phyloP scores from a whole-genome alignment of 495 filamentous ascomycete species.

The Penicillium goetzii region DNA sequence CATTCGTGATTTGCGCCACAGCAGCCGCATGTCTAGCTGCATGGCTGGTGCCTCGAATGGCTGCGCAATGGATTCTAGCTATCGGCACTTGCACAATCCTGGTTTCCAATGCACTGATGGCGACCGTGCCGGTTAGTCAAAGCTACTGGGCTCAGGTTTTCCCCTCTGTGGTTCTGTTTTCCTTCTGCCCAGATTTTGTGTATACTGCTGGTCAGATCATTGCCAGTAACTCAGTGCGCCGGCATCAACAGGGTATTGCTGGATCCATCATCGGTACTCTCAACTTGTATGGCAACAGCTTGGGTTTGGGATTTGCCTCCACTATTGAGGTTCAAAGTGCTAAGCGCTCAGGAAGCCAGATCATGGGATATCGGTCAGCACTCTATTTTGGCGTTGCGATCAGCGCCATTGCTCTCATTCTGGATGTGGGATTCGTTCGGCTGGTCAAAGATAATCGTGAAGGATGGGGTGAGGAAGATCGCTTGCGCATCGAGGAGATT shows the following conservation, averaged over 20 bases:
- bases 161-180: conserved; percentile 48
- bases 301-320: conserved; percentile 55
- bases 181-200: conserved; percentile 55
- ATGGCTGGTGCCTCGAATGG: conserved; percentile 51
- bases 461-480: conserved; percentile 43
- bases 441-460: conserved; percentile 48
- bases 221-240: conserved; percentile 53
- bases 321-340: conserved; percentile 48
- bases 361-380: conserved; percentile 46
- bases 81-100: conserved; percentile 47
- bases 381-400: conserved; percentile 50
- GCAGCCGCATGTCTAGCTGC: conserved; percentile 47
- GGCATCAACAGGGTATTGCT: conserved; percentile 55
- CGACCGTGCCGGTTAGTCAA: conserved; percentile 53
- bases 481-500: conserved; percentile 15
- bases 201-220: conserved; percentile 59
- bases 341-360: conserved; percentile 18
- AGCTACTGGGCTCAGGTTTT: conserved; percentile 57
- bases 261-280: conserved; percentile 52
- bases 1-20: conserved; percentile 46
- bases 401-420: conserved; percentile 40
- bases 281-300: conserved; percentile 51
- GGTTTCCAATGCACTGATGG: conserved; percentile 44
- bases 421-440: conserved; percentile 45
- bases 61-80: conserved; percentile 56